Base-by-base conservation (phyloP, 805 yeast genomes). In the Starmera amethionina region DNA sequence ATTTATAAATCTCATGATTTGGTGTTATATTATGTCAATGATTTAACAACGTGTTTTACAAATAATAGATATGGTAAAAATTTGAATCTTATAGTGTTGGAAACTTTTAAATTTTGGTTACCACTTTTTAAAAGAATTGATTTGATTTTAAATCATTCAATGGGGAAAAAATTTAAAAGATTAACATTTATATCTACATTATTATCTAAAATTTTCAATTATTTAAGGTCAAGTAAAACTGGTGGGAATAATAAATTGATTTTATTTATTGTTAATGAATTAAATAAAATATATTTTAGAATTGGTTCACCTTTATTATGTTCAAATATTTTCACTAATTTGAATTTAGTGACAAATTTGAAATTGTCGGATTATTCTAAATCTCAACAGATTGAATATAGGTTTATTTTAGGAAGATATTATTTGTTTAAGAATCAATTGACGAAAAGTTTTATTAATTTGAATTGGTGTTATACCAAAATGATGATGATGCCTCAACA, bases 301-400 rank as follows among this genome's bases (percentile, higher is more conserved):
- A 67, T 78, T 18, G 70, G 65, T 28, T 74, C 72, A 28, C 81
- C 82, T 6, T 62, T 76, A 47, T 58, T 76, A 14, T 78, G 84
- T 56, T 68, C 76, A 30, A 77, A 78, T 48, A 75, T 78, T 32
- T 76, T 77, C 50, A 68, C 79, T 30, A 78, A 77, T 53, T 70
- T 78, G 63, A 74, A 71, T 36, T 47, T 72, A 67, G 22, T 34
- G 37, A 64, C 78, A 15, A 60, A 63, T 19, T 58, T 77, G 32
- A 64, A 62, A 32, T 66, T 67, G 39, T 46, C 46, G 4, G 55
- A 61, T n/a, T 75, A 68, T 33, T 53, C 66, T 4, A 62, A 50
- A 34, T 55, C 66, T 14, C 75, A 74, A 45, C 68, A 72, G 35
- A 51, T 76, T 7, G 72, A 69, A 38, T 78, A 75, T 53, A 55